Base-by-base conservation (phyloP, 148 eudicot genomes). In the Arbutus unedo region DNA sequence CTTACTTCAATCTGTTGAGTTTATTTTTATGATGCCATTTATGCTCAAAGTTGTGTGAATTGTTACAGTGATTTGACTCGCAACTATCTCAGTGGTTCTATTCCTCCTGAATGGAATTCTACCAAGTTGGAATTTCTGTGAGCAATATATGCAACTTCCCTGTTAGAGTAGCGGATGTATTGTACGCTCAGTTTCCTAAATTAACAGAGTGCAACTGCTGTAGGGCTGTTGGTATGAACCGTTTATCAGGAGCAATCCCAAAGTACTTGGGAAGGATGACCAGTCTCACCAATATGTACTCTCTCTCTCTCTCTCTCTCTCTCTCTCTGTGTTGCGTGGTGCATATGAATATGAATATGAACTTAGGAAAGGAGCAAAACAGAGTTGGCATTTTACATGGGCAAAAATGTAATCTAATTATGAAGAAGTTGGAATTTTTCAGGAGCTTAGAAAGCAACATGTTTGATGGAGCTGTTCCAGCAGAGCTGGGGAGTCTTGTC, bases 231-330 rank as follows among this genome's bases (percentile, higher is more conserved):
- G 10, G 43, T 25, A 82, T 62, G 9, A 91, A 91, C 83, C 89
- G 91, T 53, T 83, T 91, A 78, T 90, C 92, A 57, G 94, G 94
- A 41, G 76, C 81, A 43, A 87, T 91, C 80, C 94, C 94, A 45
- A 55, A 60, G 31, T 86, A 85, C 82, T 70, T 91, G 81, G 94
- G 91, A 81, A 82, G 79, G 25, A 89, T 89, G 48, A 83, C 86
- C 44, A 80, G 86, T 18, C 90, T 91, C 45, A 82, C 77, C 62
- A 83, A 70, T 76, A 0, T 91, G 94, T 91, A 87, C 78, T 88
- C 44, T 23, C 31, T 71, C 51, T 14, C 57, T 67, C 49, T 45
- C 68, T 57, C 78, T 23, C 51, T 23, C 38, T n/a, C 76, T n/a
- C 38, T 56, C 60, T 16, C 60, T 18, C 7, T 56, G 21, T 56